These are phyloP conservation scores for Aspergillus oerlinghausenensis DNA, from an alignment of 2,329 filamentous ascomycete species.

Conservation along the genomic window DNA sequence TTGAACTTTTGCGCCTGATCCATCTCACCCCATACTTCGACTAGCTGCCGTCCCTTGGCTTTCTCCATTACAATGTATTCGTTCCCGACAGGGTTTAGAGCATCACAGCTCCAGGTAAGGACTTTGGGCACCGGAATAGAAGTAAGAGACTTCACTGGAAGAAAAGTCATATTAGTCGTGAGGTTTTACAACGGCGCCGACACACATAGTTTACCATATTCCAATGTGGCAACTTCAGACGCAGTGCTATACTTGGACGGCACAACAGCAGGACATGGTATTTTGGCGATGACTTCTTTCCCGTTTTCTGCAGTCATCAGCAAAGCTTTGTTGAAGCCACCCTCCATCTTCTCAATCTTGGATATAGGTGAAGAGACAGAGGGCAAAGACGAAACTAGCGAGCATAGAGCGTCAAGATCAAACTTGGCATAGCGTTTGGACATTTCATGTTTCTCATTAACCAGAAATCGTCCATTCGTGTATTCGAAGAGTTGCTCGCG, in stretches of 20 bases:
- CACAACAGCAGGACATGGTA: constrained; percentile 16
- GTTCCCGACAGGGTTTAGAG: constrained; percentile 25
- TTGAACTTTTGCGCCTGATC: constrained; percentile 15
- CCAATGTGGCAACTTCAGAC: constrained; percentile 19
- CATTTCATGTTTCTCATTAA: constrained; percentile 20
- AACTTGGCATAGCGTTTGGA: constrained; percentile 25
- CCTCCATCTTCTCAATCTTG: constrained; percentile 29
- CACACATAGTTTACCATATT: constrained; percentile 16
- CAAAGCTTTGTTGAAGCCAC: constrained; percentile 23
- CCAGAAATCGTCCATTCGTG: constrained; percentile 26
- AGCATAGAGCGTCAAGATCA: constrained; percentile 26
- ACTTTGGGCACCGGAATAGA: constrained; percentile 24
- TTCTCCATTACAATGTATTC: constrained; percentile 38
- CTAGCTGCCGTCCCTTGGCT: constrained; percentile 22
- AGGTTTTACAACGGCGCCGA: too few relatives aligned
- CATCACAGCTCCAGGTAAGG: constrained; percentile 22
- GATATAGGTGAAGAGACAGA: constrained; percentile 17
- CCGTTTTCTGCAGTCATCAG: constrained; percentile 21
- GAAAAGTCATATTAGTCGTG: constrained; percentile 8
- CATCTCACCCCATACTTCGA: constrained; percentile 28
- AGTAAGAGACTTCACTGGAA: constrained; percentile 16
- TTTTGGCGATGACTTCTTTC: constrained; percentile 18
- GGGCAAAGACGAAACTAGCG: constrained; percentile 17
- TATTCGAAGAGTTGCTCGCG: constrained; percentile 21
- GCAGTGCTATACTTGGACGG: constrained; percentile 18